phyloP scores from a whole-genome alignment of 164 flowering plant species.

The Berberis vulgaris region DNA sequence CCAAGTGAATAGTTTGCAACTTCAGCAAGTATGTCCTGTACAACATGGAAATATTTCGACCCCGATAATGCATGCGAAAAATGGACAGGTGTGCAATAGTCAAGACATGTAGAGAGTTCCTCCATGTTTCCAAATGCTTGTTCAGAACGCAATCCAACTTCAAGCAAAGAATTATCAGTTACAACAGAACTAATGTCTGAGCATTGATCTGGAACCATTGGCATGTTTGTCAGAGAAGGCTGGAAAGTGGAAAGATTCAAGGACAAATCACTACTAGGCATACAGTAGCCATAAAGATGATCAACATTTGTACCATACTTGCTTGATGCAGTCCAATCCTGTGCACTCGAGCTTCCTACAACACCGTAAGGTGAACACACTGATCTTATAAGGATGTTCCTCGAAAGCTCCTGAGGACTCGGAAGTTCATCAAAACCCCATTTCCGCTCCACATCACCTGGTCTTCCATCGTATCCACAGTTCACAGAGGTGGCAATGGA shows the following conservation, averaged over 20 bases:
- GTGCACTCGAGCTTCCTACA: conserved; percentile 17
- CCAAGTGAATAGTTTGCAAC: conserved; percentile 51
- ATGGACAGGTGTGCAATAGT: conserved; percentile 20
- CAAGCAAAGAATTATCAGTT: conserved; percentile 19
- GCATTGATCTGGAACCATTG: conserved; percentile 33
- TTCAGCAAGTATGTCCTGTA: conserved; percentile 73
- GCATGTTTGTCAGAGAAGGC: conserved; percentile 22
- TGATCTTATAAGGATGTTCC: conserved; percentile 11
- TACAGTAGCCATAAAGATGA: conserved; percentile 24
- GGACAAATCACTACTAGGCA: conserved; percentile 46
- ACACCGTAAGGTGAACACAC: conserved; percentile 19
- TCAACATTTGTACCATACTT: conserved; percentile 12
- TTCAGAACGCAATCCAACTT: conserved; percentile 24
- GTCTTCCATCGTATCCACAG: conserved; percentile 18
- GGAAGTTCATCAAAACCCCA: conserved; percentile 24
- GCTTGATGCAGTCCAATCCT: conserved; percentile 27
- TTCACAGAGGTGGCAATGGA: conserved; percentile 15
- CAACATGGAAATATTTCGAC: conserved; percentile 47
- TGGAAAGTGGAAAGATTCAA: conserved; percentile 55
- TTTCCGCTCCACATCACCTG: conserved; percentile 3
- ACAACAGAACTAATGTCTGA: conserved; percentile 38
- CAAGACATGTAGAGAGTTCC: conserved; percentile 30
- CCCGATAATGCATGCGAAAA: conserved; percentile 29
- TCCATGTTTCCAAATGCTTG: conserved; percentile 31
- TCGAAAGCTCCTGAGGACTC: conserved; percentile 14